Evolutionary conservation across 2,329 filamentous ascomycete species (phyloP).

Genomic region (Calycina marina): DNA sequence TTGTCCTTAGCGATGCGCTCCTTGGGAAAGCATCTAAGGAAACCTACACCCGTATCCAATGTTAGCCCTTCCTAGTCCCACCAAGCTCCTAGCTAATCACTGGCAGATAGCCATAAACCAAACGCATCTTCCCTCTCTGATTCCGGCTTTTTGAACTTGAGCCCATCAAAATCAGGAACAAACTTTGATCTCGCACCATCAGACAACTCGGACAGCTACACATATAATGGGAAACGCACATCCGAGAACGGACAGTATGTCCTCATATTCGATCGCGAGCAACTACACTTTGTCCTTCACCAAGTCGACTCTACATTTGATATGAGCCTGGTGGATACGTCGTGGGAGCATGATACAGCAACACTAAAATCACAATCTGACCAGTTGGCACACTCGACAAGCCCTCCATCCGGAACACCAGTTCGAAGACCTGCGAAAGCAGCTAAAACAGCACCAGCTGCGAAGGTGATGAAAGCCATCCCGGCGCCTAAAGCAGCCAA

Average conservation of each 20-base stretch:
- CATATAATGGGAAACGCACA: constrained; percentile 44
- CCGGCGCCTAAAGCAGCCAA: too few relatives aligned
- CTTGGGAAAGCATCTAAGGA: constrained; percentile 41
- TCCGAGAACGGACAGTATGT: constrained; percentile 44
- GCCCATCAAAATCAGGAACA: constrained; percentile 27
- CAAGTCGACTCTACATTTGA: constrained; percentile 68
- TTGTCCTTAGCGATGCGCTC: constrained; percentile 47
- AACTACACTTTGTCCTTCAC: constrained; percentile 69
- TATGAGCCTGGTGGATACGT: constrained; percentile 68
- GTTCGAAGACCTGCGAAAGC: constrained; percentile 16
- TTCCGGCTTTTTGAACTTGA: constrained; percentile 30
- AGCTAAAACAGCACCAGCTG: constrained; percentile 15
- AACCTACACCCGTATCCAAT: constrained; percentile 44
- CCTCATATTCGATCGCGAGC: constrained; percentile 61
- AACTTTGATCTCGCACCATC: constrained; percentile 35
- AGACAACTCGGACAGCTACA: constrained; percentile 41
- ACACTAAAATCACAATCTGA: constrained; percentile 52
- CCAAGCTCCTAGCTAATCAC: constrained; percentile 6
- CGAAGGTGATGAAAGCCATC: too few relatives aligned
- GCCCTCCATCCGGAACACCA: constrained; percentile 8
- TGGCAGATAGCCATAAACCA: constrained; percentile 47
- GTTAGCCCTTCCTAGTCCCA: constrained; percentile 26
- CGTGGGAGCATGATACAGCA: constrained; percentile 46
- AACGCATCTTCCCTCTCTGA: constrained; percentile 33
- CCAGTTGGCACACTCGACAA: constrained; percentile 33